phyloP scores from a whole-genome alignment of 345 rosid genomes.

The Melastoma malabathricum region DNA sequence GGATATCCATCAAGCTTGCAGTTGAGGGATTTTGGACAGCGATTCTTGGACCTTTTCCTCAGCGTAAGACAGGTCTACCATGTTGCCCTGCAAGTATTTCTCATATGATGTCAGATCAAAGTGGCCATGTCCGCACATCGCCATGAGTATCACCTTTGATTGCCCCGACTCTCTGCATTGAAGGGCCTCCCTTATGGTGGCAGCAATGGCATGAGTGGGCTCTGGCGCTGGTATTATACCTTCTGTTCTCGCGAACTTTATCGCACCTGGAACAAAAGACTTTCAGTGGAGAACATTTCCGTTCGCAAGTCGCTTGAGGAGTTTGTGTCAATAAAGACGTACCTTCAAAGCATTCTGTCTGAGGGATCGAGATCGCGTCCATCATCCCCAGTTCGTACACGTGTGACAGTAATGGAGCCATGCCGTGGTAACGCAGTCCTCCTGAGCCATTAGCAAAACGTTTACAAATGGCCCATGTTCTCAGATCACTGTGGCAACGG shows the following conservation, averaged over 20 bases:
- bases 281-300: neutral
- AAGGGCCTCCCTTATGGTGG: slow-evolving; percentile 81
- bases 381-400: slow-evolving; percentile 66
- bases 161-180: slow-evolving; percentile 69
- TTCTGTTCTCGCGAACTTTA: slow-evolving; percentile 75
- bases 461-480: neutral
- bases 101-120: slow-evolving; percentile 77
- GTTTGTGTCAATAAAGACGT: neutral
- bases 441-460: slow-evolving; percentile 25
- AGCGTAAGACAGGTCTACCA: slow-evolving; percentile 64
- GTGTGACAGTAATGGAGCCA: slow-evolving; percentile 87
- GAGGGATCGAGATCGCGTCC: slow-evolving; percentile 86
- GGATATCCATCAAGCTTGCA: slow-evolving; percentile 11
- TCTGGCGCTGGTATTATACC: slow-evolving; percentile 92
- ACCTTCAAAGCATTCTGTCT: slow-evolving; percentile 79
- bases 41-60: slow-evolving; percentile 53
- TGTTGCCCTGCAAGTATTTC: slow-evolving; percentile 54
- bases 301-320: neutral
- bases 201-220: slow-evolving; percentile 90
- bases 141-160: slow-evolving; percentile 73
- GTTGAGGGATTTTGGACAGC: slow-evolving; percentile 50
- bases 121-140: slow-evolving; percentile 97
- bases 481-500: too few species aligned
- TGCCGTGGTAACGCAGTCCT: slow-evolving; percentile 88
- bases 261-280: slow-evolving; percentile 44